Conservation (phyloP, 1,284 basidiomycete species). For the Phenoliferia sp. region DNA sequence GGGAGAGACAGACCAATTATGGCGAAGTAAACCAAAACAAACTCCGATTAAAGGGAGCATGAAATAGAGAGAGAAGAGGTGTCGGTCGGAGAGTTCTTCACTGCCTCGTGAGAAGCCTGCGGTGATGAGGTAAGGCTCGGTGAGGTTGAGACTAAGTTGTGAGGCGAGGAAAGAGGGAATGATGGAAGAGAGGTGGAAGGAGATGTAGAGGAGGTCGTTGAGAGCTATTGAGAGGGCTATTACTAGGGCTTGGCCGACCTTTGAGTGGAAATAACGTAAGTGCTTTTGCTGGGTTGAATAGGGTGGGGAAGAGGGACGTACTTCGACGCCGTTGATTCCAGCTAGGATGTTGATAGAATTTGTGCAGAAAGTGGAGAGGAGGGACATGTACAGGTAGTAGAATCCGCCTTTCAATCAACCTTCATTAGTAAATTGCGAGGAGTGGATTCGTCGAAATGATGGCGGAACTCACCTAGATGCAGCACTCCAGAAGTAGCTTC, state of each 20-base stretch:
- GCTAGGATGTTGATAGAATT: constrained; percentile 99
- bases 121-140: constrained; percentile 14
- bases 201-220: constrained; percentile 89
- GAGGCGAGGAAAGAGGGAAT: constrained; percentile 64
- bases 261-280: neutral
- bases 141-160: constrained; percentile 35
- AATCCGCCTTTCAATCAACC: constrained; percentile 61
- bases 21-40: constrained; percentile 80
- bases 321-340: constrained; percentile 93
- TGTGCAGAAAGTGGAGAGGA: constrained; percentile 93
- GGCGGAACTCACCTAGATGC: constrained; percentile 64
- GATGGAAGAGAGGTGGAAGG: constrained; percentile 41
- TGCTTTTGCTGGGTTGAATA: neutral
- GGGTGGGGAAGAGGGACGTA: constrained; percentile 9
- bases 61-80: constrained; percentile 91
- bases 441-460: constrained; percentile 1
- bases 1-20: constrained; percentile 66
- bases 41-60: constrained; percentile 92
- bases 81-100: constrained; percentile 76
- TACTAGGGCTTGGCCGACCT: constrained; percentile 79
- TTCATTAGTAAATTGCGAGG: neutral
- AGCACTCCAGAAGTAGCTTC: constrained; percentile 52
- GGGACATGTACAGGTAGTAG: constrained; percentile 94
- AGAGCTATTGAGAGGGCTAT: constrained; percentile 85
- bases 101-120: constrained; percentile 27